A percentile compares a stretch with the other conserved stretches of the same genome.
phyloP scores from a whole-genome alignment of 208 protist species.

The Novymonas esmeraldas region DNA sequence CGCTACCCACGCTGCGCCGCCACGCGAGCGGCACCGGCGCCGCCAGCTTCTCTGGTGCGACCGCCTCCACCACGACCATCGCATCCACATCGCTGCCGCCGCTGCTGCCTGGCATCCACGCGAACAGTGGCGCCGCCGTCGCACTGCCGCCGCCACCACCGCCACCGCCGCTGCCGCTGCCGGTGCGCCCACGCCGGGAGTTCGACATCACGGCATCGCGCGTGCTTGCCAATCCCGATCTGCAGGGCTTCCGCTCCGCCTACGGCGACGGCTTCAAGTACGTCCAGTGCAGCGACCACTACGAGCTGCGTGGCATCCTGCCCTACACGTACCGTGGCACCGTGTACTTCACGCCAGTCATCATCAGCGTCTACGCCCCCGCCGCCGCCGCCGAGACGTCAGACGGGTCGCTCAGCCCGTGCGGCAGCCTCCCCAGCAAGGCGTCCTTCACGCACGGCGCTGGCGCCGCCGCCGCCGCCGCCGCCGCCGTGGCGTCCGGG shows the following conservation, averaged over 20 bases:
- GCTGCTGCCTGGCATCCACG: no score
- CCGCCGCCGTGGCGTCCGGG: neutral
- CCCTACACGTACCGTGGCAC: constrained; percentile 66
- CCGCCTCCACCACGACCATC: no score
- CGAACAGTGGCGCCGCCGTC: neutral
- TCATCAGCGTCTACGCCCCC: constrained; percentile 53
- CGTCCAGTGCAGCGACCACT: constrained; percentile 47
- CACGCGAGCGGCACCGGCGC: no score
- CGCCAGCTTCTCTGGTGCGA: no score
- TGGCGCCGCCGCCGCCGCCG: neutral
- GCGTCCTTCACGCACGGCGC: neutral
- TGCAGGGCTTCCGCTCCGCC: constrained; percentile 54
- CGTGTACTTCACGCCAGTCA: constrained; percentile 78
- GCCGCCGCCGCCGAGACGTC: neutral
- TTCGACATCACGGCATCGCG: constrained; percentile 28
- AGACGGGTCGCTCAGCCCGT: neutral
- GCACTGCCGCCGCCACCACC: neutral
- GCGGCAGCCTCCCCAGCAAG: neutral
- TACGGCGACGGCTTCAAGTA: constrained; percentile 70
- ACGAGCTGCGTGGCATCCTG: constrained; percentile 62
- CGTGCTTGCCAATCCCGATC: constrained; percentile 36
- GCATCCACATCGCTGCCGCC: no score
- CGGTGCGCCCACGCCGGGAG: constrained; percentile 31
- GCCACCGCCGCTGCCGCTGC: constrained; percentile 6
- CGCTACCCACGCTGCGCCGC: no score